Base-by-base conservation (phyloP, 2,329 filamentous ascomycete genomes). In the Ophiocordyceps camponoti-floridani region DNA sequence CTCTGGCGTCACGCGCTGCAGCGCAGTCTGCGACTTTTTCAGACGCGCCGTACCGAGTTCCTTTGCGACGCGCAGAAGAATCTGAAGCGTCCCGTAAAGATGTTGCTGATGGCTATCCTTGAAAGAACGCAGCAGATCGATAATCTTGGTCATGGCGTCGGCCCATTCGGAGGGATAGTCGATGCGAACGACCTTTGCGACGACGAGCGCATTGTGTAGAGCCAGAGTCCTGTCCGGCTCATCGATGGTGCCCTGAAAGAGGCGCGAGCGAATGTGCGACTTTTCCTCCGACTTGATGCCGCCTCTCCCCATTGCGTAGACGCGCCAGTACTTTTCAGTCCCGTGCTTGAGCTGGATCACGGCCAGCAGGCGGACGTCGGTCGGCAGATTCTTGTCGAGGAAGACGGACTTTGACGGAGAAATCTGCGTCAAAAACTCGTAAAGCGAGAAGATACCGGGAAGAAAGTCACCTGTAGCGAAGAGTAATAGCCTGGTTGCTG, bases 291-390 rank as follows among this genome's bases (percentile, higher is more conserved):
- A 73, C 58, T 80, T 77, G 46, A 82, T 74, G 43, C 84, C 77
- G 31, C 83, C 84, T 58, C 67, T 70, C 27, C 58, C 43, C 46
- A 62, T 52, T 31, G 64, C 58, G 72, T 85, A 57, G n/a, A 64
- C 52, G 13, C 91, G 75, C 91, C 91, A 98, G 62, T 87, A 86
- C 58, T 82, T 87, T 59, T 96, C 89, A 61, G 96, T 88, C 45
- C 88, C 91, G 60, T 96, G 95, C 60, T 96, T 96, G 45, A 98
- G 72, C 58, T 94, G 84, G 52, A 96, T 94, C 47, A 96, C 77
- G 45, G 89, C 84, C 11, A 95, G 78, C 56, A 94, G 87, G 48
- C 91, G 83, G 44, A 89, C 75, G 54, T 93, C 80, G 47, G 76
- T 64, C 1, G 85, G 83, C 1, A 93, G 67, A 2, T 77, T 77